Conservation (phyloP, 805 yeast genomes). For the Metschnikowia colocasiae region DNA sequence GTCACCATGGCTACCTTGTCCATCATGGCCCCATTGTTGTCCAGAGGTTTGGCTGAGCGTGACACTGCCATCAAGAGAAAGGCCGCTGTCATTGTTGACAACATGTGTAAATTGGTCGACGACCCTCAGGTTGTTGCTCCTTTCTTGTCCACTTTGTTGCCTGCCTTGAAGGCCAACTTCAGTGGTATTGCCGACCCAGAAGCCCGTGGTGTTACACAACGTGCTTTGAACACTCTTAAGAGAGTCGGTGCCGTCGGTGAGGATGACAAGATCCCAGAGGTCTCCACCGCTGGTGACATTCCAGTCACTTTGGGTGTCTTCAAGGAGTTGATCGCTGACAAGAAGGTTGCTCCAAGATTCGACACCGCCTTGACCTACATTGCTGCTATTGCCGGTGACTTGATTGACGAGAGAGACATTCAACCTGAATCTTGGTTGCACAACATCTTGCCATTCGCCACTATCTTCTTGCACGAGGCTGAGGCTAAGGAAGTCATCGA, state of each 20-base stretch:
- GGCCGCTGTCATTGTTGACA: constrained; percentile 98
- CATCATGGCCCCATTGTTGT: constrained; percentile 97
- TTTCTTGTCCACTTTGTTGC: constrained; percentile 91
- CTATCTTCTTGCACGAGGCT: constrained; percentile 91
- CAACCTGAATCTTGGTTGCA: constrained; percentile 90
- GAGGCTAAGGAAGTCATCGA: constrained; percentile 88
- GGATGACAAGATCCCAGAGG: constrained; percentile 90
- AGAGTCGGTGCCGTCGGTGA: constrained; percentile 97
- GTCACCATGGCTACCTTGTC: constrained; percentile 99
- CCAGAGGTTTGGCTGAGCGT: constrained; percentile 99
- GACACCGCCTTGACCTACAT: constrained; percentile 71
- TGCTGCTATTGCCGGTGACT: constrained; percentile 97
- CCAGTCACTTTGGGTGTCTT: constrained; percentile 81
- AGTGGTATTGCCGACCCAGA: constrained; percentile 99
- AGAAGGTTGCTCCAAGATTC: constrained; percentile 74
- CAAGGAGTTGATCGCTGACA: constrained; percentile 63
- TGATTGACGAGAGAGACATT: constrained; percentile 93
- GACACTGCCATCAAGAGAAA: constrained; percentile 99
- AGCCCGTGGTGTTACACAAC: constrained; percentile 96
- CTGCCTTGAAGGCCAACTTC: constrained; percentile 92
- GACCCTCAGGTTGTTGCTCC: constrained; percentile 99
- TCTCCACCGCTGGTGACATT: constrained; percentile 98
- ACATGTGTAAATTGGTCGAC: constrained; percentile 99
- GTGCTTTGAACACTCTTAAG: constrained; percentile 95
- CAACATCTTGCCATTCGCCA: constrained; percentile 87